Base-by-base conservation (phyloP, 176 grass and related monocot species). In the Neostapfia colusana region DNA sequence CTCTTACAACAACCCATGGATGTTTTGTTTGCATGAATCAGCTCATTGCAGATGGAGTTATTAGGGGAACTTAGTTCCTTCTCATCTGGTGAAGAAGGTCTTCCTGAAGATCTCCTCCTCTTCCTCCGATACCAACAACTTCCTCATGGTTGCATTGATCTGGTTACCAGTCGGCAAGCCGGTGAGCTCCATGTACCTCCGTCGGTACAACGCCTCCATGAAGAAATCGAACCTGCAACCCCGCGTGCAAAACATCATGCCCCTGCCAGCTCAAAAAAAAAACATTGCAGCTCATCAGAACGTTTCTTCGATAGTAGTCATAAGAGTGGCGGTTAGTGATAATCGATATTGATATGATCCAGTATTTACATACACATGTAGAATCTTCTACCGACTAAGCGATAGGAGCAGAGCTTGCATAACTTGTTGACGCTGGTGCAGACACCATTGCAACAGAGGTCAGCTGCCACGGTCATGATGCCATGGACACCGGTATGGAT, bases 311-410 rank as follows among this genome's bases (percentile, higher is more conserved):
- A 51, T 39, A 17, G 8, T 49, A 24, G 72, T 1, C 25, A 12
- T 6, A 8, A 3, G 8, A 18, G 8, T 31, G 12, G 9, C 25
- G 23, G 14, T 44, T 74, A 6, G 18, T 13, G 7, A 17, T 18
- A 50, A 4, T 8, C 7, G 6, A 54, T 18, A n/a, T 63, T 63
- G 2, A 15, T 31, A 4, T 48, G 16, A n/a, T 39, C 35, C 9
- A 15, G 6, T 15, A 1, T 87, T 82, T 82, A 93, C 88, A 61
- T 90, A 21, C 89, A 97, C 59, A 97, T 83, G 80, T 89, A 89
- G 26, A 82, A 65, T 67, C 62, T 67, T 23, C 70, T 73, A 12
- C 70, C 31, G 17, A 68, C 73, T 0, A 93, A 49, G 6, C 67
- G 70, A 59, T 23, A 67, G 54, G 36, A 4, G 39, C 93, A 93